Base-by-base conservation (phyloP, 805 yeast genomes). In the Sungouiozyma intestinalis region DNA sequence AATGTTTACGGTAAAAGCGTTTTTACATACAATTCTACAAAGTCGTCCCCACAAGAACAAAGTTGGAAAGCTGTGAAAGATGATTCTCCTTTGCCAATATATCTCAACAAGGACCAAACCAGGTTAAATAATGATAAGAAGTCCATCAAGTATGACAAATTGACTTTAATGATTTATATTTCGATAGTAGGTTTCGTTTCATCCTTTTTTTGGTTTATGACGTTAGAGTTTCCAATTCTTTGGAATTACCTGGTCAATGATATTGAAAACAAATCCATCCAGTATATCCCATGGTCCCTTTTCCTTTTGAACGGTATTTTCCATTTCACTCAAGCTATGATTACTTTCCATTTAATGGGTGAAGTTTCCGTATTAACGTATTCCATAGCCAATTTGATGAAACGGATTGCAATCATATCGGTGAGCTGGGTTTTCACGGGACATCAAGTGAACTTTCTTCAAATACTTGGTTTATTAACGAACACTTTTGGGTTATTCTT, bases 1-100 rank as follows among this genome's bases (percentile, higher is more conserved):
- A 86, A 86, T 57, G 83, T 87, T 36, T 86, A 85, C 61, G 87
- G 92, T 33, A 87, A 87, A 63, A 80, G 77, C 48, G 77, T 87
- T 33, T 74, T 86, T 47, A 85, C 88, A 32, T 62, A 53, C 50
- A 63, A 61, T 41, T 55, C 38, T 11, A 35, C 15, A 16, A 40
- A 33, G 11, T 17, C 33, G n/a, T 24, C 38, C 32, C 41, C 42
- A 20, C 33, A 38, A 29, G 38, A 18, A 37, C 20, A 11, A 20
- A 6, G 11, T 36, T 35, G 15, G 16, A 27, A 36, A 14, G 32
- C 15, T 17, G n/a, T 34, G 29, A 31, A 29, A 29, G 48, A 48
- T 36, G 43, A 45, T 13, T 47, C 58, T 2, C 55, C 58, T 20
- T 35, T 53, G 13, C 56, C 57, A 9, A 27, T 44, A 1, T 51